A percentile compares a stretch with the other conserved stretches of the same genome.
phyloP scores from a whole-genome alignment of 768 basidiomycete species.

The Mycena polygramma region DNA sequence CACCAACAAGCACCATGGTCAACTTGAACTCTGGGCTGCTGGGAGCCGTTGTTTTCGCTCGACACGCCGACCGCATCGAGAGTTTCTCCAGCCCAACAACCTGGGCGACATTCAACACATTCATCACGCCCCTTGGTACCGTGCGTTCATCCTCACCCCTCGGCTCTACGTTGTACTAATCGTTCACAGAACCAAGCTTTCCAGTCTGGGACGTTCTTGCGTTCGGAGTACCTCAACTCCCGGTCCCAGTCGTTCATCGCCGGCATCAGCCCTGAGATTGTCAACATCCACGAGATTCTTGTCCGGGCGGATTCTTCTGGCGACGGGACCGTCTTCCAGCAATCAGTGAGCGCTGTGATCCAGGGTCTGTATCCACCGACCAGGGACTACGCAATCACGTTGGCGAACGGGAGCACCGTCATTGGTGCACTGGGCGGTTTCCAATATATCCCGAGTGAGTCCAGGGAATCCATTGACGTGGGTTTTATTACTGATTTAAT shows the following conservation, averaged over 20 bases:
- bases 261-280: constrained; percentile 50
- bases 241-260: constrained; percentile 58
- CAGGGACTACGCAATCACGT: constrained; percentile 51
- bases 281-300: constrained; percentile 51
- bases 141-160: constrained; percentile 6
- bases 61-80: constrained; percentile 35
- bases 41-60: constrained; percentile 33
- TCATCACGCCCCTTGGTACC: constrained; percentile 36
- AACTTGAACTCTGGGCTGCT: constrained; percentile 29
- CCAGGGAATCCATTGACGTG: not conserved
- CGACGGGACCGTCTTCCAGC: constrained; percentile 65
- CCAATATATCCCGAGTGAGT: constrained; percentile 46
- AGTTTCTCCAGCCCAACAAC: constrained; percentile 36
- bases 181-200: constrained; percentile 30
- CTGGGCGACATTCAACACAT: constrained; percentile 33
- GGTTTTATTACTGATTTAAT: constrained; percentile 15
- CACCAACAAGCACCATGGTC: constrained; percentile 20
- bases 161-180: not conserved
- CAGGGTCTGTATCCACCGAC: constrained; percentile 68
- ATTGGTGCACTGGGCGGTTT: constrained; percentile 64
- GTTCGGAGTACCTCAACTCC: constrained; percentile 54
- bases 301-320: constrained; percentile 65
- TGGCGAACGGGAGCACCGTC: constrained; percentile 64
- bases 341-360: constrained; percentile 64
- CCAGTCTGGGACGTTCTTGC: constrained; percentile 51